A percentile compares a stretch with the other conserved stretches of the same genome.
phyloP scores from a whole-genome alignment of 139 green algal genomes.

The Pseudopediastrum boryanum region DNA sequence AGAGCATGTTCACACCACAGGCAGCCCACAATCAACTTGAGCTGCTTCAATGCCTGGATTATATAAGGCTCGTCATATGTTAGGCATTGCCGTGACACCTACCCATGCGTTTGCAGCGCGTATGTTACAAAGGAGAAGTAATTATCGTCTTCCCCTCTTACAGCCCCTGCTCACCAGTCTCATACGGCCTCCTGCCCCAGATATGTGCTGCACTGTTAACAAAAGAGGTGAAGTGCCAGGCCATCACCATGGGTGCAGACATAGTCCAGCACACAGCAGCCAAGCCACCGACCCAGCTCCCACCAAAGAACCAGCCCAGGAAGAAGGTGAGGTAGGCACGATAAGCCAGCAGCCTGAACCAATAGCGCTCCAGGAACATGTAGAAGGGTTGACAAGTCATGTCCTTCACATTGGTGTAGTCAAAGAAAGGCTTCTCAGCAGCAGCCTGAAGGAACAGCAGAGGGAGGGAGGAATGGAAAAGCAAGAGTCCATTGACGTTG shows the following conservation, averaged over 20 bases:
- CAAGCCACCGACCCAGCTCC: conserved; percentile 76
- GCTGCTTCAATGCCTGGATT: conserved; percentile 48
- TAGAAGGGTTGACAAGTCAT: conserved; percentile 88
- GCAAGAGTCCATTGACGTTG: too few relatives aligned
- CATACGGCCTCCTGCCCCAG: conserved; percentile 79
- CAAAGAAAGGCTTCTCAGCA: conserved; percentile 60
- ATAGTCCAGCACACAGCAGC: conserved; percentile 85
- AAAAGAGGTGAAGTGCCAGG: conserved; percentile 95
- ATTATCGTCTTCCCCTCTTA: neutral
- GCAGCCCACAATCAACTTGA: neutral
- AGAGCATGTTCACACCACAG: neutral
- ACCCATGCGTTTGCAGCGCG: neutral
- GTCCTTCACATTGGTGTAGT: conserved; percentile 72
- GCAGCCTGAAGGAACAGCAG: too few relatives aligned
- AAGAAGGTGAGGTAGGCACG: too few relatives aligned
- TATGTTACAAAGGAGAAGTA: too few relatives aligned
- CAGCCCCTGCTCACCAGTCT: conserved; percentile 52
- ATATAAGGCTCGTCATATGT: too few relatives aligned
- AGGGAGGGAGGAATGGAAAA: too few relatives aligned
- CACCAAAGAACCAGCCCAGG: too few relatives aligned
- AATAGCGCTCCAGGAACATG: too few relatives aligned
- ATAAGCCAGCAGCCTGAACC: too few relatives aligned
- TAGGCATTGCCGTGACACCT: too few relatives aligned
- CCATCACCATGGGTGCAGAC: conserved; percentile 74
- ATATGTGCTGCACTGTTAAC: conserved; percentile 89